Evolutionary conservation across 495 filamentous ascomycete genomes (phyloP).

Genomic region (Patellaria atrata): DNA sequence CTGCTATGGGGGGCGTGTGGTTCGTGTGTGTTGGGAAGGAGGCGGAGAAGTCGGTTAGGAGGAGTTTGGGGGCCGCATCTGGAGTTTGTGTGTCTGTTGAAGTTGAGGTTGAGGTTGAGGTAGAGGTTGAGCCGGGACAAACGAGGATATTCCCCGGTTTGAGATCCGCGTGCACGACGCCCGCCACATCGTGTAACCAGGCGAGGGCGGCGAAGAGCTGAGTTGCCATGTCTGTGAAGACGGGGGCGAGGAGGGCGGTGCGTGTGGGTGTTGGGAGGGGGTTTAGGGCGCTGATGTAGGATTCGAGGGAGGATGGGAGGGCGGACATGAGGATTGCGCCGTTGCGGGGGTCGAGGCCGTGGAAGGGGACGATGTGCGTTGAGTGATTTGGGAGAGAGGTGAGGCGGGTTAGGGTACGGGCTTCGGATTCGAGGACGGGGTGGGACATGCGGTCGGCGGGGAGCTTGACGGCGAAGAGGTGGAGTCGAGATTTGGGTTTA

Average conservation of each 20-base stretch:
- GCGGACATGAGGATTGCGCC: constrained; percentile 40
- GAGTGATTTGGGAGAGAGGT: constrained; percentile 22
- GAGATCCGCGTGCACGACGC: constrained; percentile 43
- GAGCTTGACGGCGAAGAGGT: constrained; percentile 40
- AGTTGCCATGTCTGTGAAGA: constrained; percentile 30
- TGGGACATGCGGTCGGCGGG: constrained; percentile 35
- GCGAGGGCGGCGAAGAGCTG: constrained; percentile 35
- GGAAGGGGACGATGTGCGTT: constrained; percentile 39
- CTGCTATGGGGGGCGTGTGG: constrained; percentile 21
- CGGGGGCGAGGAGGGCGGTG: constrained; percentile 10
- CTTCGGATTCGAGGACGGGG: constrained; percentile 37
- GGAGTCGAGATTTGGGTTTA: not conserved
- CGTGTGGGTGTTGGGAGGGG: constrained; percentile 16
- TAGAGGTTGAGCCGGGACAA: constrained; percentile 11
- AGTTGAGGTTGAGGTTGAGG: too few species aligned
- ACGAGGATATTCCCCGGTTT: constrained; percentile 43
- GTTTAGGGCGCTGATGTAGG: constrained; percentile 25
- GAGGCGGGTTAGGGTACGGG: constrained; percentile 36
- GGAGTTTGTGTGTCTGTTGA: constrained; percentile 14
- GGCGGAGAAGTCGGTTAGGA: constrained; percentile 50
- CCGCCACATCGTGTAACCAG: constrained; percentile 36
- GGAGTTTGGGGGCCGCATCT: constrained; percentile 27
- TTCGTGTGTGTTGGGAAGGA: constrained; percentile 22
- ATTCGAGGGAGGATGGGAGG: constrained; percentile 36
- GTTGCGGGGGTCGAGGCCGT: constrained; percentile 36